A percentile compares a stretch with the other conserved stretches of the same genome.
These are phyloP conservation scores for Trichosporon ovoides DNA, from an alignment of 1,284 basidiomycete species.

Conservation along the genomic window DNA sequence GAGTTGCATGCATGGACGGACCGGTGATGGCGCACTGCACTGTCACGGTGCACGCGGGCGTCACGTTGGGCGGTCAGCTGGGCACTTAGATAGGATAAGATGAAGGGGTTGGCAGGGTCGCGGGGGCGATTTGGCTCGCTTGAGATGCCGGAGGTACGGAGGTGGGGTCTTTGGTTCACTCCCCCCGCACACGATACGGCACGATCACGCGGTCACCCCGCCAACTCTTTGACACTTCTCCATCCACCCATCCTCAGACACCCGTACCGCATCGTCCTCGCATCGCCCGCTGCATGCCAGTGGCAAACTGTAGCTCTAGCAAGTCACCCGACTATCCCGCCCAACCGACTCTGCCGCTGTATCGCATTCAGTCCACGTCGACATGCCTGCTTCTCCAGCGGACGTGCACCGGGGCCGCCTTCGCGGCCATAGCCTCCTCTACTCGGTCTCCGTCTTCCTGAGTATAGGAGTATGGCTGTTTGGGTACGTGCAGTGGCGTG, in stretches of 20 bases:
- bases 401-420: constrained; percentile 1
- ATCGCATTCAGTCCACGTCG: neutral
- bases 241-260: constrained; percentile 1
- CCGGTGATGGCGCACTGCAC: neutral
- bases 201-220: constrained; percentile 1
- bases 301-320: constrained; percentile 1
- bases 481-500: constrained; percentile 51
- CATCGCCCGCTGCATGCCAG: constrained; percentile 4
- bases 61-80: neutral
- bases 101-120: constrained; percentile 3
- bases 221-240: neutral
- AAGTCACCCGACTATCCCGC: neutral
- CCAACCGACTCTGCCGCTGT: neutral
- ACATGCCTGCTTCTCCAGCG: neutral
- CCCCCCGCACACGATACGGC: neutral
- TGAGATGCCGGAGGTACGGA: too few species aligned
- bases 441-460: constrained; percentile 32
- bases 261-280: neutral
- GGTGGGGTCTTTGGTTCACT: too few species aligned
- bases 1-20: too few species aligned
- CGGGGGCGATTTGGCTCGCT: neutral
- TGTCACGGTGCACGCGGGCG: neutral
- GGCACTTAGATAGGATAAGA: constrained; percentile 6
- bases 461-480: constrained; percentile 58
- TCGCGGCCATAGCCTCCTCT: constrained; percentile 65